Evolutionary conservation across 2,329 filamentous ascomycete genomes (phyloP).

Genomic region (Trematosphaeria pertusa): DNA sequence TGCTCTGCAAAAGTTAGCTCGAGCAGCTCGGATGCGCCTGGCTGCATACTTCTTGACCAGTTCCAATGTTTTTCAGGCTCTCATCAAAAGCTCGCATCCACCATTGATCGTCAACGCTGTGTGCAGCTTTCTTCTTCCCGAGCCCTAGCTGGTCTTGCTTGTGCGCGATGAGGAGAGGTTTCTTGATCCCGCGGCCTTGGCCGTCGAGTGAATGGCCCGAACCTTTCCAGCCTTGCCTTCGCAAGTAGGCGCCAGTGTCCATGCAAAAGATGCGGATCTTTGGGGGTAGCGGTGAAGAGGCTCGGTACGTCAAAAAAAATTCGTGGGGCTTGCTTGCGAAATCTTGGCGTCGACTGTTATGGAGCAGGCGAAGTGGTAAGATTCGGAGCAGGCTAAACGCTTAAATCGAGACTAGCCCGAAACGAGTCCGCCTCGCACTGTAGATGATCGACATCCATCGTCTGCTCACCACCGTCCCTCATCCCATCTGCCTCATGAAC

Average conservation of each 20-base stretch:
- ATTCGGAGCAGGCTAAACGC: conserved; percentile 14
- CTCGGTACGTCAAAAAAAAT: conserved; percentile 17
- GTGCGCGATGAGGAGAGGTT: conserved; percentile 81
- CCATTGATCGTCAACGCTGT: conserved; percentile 80
- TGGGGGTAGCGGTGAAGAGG: not conserved
- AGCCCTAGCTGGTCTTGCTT: conserved; percentile 84
- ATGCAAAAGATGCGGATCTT: conserved; percentile 60
- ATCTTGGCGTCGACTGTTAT: conserved; percentile 2
- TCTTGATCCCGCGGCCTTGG: conserved; percentile 77
- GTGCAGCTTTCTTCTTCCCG: conserved; percentile 70
- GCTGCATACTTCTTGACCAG: conserved; percentile 33
- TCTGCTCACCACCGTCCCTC: too few species aligned
- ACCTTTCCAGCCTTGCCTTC: conserved; percentile 88
- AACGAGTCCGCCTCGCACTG: too few species aligned
- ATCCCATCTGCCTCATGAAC: too few species aligned
- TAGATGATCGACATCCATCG: too few species aligned
- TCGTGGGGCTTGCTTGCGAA: conserved; percentile 19
- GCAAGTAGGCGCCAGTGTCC: conserved; percentile 84
- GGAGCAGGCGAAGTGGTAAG: conserved; percentile 1
- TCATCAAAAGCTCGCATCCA: conserved; percentile 96
- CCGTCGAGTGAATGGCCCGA: conserved; percentile 85
- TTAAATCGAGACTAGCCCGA: too few species aligned
- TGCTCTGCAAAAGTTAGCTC: conserved; percentile 58
- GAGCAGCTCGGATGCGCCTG: not conserved
- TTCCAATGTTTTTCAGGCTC: conserved; percentile 72